Conservation (phyloP, 306 rosid genomes). For the Lathyrus oleraceus region DNA sequence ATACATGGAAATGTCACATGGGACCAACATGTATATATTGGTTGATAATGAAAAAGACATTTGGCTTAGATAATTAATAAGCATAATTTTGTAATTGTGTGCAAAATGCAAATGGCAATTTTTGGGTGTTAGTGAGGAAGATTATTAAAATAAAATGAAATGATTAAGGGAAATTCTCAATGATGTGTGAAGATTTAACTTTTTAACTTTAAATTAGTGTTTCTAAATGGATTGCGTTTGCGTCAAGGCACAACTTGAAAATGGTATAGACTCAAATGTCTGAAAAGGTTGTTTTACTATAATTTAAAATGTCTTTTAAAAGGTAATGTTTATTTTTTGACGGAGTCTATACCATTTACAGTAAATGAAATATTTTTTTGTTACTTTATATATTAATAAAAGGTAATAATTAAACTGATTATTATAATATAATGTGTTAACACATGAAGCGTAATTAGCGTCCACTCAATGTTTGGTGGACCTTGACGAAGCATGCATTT, state of each 20-base stretch:
- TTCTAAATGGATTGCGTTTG: constrained; percentile 21
- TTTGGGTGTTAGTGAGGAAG: neutral
- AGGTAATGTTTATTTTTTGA: neutral
- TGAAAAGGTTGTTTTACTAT: neutral
- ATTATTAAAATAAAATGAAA: neutral
- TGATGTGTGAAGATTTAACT: neutral
- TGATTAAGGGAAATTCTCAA: neutral
- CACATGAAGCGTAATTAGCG: neutral
- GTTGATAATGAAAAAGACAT: constrained; percentile 3
- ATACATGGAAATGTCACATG: constrained; percentile 1
- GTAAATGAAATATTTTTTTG: too few relatives aligned
- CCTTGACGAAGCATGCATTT: constrained; percentile 17
- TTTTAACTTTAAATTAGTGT: constrained; percentile 1
- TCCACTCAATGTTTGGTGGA: constrained; percentile 20
- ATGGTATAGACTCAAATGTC: neutral
- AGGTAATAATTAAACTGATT: too few relatives aligned
- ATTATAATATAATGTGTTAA: neutral
- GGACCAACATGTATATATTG: constrained; percentile 8
- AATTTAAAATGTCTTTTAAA: neutral
- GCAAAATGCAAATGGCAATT: neutral
- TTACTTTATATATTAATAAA: too few relatives aligned
- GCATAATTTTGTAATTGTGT: neutral
- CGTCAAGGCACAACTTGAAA: constrained; percentile 2
- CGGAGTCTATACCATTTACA: too few relatives aligned
- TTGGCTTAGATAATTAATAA: constrained; percentile 6